Evolutionary conservation across 225 moss, liverwort and hornwort genomes (phyloP).

Genomic region (Antitrichia curtipendula): DNA sequence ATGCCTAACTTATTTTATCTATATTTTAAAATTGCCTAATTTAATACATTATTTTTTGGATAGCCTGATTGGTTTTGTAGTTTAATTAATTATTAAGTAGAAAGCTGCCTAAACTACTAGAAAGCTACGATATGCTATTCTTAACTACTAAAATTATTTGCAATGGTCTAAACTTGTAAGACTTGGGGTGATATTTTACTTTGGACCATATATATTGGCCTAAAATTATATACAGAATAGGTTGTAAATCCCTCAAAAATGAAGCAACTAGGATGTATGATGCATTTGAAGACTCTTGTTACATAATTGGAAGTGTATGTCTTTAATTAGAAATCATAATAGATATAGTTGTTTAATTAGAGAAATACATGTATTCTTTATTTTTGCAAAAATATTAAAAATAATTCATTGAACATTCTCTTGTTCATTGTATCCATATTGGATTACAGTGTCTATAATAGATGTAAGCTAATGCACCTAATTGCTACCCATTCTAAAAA

Average conservation of each 20-base stretch:
- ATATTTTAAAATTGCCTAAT: too few relatives aligned
- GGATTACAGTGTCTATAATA: neutral
- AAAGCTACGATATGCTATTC: neutral
- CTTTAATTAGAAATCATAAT: neutral
- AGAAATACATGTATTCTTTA: fast-evolving
- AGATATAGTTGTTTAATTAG: neutral
- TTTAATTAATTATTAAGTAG: too few relatives aligned
- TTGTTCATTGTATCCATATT: neutral
- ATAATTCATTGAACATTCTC: neutral
- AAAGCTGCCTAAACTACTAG: too few relatives aligned
- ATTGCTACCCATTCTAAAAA: neutral
- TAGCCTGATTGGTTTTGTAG: too few relatives aligned
- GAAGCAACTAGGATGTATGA: neutral
- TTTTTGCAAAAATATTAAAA: neutral
- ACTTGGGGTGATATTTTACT: neutral
- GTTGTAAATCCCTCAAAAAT: neutral
- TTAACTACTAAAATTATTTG: neutral
- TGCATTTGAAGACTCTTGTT: neutral
- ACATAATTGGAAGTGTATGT: neutral
- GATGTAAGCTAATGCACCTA: neutral
- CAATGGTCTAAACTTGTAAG: neutral
- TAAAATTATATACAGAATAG: neutral
- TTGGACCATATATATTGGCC: neutral
- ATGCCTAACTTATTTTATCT: too few relatives aligned
- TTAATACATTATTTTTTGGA: too few relatives aligned